Evolutionary conservation across 257 asterid genomes (phyloP).

Genomic region (Ehretia macrophylla): DNA sequence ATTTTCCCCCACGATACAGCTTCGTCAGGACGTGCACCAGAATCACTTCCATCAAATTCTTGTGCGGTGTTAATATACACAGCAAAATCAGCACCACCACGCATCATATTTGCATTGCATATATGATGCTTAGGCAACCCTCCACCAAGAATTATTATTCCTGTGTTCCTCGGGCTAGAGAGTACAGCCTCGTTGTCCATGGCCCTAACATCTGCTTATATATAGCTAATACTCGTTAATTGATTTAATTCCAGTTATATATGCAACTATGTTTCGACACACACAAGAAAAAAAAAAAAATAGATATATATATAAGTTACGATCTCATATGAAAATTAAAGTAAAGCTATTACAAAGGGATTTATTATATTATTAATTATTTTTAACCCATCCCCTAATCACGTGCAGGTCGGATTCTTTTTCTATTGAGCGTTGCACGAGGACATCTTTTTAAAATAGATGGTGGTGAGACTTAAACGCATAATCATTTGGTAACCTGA

Average conservation of each 20-base stretch:
- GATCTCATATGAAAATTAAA: no score
- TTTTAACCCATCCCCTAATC: no score
- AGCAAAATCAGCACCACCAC: slow-evolving; percentile 91
- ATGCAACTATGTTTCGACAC: no score
- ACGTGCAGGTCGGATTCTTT: no score
- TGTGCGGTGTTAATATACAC: slow-evolving; percentile 90
- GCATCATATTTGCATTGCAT: slow-evolving; percentile 96
- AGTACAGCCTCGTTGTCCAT: slow-evolving; percentile 85
- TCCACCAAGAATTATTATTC: slow-evolving; percentile 88
- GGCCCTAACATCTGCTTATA: slow-evolving; percentile 69
- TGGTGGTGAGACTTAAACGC: no score
- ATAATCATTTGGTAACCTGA: no score
- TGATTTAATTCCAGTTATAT: neutral
- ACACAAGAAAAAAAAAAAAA: no score
- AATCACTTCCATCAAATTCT: slow-evolving; percentile 96
- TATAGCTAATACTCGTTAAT: neutral
- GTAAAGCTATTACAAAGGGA: no score
- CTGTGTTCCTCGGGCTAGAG: slow-evolving; percentile 73
- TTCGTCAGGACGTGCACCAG: slow-evolving; percentile 97
- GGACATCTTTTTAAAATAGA: no score
- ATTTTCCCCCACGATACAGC: slow-evolving; percentile 99
- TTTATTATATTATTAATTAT: no score
- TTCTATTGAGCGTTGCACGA: no score
- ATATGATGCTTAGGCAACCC: slow-evolving; percentile 98
- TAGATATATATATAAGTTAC: no score